Evolutionary conservation across 495 filamentous ascomycete species (phyloP).

Genomic region (Clohesyomyces aquaticus): DNA sequence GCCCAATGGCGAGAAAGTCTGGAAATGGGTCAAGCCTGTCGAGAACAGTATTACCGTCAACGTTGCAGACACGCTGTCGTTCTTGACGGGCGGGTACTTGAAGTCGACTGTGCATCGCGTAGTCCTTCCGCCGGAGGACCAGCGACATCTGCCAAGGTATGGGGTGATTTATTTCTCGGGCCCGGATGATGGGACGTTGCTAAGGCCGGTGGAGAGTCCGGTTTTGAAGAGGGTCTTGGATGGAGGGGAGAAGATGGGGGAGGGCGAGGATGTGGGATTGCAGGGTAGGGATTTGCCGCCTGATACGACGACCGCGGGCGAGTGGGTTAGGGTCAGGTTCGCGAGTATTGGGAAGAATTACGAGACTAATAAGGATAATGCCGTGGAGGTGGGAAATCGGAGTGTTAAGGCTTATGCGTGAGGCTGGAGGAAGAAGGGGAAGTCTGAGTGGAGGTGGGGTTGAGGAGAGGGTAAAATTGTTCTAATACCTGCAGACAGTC

Average conservation of each 20-base stretch:
- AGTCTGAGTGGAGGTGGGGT: no score
- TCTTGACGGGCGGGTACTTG: constrained; percentile 41
- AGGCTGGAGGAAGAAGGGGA: neutral
- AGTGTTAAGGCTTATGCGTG: constrained; percentile 9
- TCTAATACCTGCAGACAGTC: no score
- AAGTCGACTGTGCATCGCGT: constrained; percentile 40
- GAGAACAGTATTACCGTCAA: constrained; percentile 39
- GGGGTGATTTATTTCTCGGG: constrained; percentile 41
- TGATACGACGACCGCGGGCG: constrained; percentile 33
- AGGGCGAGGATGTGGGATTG: constrained; percentile 15
- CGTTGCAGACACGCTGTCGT: constrained; percentile 40
- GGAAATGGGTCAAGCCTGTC: constrained; percentile 39
- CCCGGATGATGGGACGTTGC: constrained; percentile 27
- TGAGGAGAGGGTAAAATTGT: no score
- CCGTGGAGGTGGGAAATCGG: constrained; percentile 8
- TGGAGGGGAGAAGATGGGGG: neutral
- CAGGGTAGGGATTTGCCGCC: constrained; percentile 9
- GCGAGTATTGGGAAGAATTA: constrained; percentile 6
- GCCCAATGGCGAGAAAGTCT: constrained; percentile 12
- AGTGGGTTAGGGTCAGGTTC: constrained; percentile 33
- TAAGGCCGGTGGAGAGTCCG: constrained; percentile 38
- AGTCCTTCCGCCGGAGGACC: constrained; percentile 38
- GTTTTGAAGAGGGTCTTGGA: constrained; percentile 23
- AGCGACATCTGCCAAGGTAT: constrained; percentile 29
- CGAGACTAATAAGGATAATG: constrained; percentile 13